A percentile compares a stretch with the other conserved stretches of the same genome.
phyloP scores from a whole-genome alignment of 352 stramenopile genomes.

The Phytophthora tubulina region DNA sequence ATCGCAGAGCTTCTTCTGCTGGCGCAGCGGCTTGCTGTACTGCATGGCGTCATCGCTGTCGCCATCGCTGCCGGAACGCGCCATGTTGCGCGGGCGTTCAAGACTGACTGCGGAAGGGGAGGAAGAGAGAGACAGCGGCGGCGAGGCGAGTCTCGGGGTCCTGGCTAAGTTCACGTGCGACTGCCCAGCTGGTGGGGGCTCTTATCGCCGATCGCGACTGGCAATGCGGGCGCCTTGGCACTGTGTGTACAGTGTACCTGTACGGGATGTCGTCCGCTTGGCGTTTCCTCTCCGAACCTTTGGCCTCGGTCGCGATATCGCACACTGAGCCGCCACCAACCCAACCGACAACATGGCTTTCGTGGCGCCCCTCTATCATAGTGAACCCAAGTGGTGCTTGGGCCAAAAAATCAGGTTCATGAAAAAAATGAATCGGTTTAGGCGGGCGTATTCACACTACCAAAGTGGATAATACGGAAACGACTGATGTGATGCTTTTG shows the following conservation, averaged over 20 bases:
- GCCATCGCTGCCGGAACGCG: slow-evolving; percentile 56
- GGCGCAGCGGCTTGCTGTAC: slow-evolving; percentile 65
- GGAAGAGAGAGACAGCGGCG: slow-evolving; percentile 31
- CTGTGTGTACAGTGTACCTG: neutral
- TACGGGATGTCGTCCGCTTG: slow-evolving; percentile 28
- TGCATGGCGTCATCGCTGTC: slow-evolving; percentile 74
- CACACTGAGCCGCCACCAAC: slow-evolving; percentile 34
- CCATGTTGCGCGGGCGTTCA: slow-evolving; percentile 52
- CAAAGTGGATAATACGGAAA: slow-evolving; percentile 8
- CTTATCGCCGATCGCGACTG: slow-evolving; percentile 47
- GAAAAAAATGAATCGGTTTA: neutral
- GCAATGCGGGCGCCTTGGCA: slow-evolving; percentile 11
- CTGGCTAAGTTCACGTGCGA: slow-evolving; percentile 41
- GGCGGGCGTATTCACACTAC: neutral
- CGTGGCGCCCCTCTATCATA: slow-evolving; percentile 9
- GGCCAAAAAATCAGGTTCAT: slow-evolving; percentile 24
- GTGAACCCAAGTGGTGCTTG: slow-evolving; percentile 23
- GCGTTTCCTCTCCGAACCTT: slow-evolving; percentile 37
- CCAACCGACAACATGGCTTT: slow-evolving; percentile 11
- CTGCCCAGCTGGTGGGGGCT: slow-evolving; percentile 35
- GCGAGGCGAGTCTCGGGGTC: slow-evolving; percentile 11
- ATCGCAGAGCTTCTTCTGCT: slow-evolving; percentile 85
- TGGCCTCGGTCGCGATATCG: slow-evolving; percentile 39
- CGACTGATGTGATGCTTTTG: neutral
- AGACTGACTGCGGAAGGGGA: slow-evolving; percentile 33